These are phyloP conservation scores for Bullera alba DNA, from an alignment of 768 basidiomycete genomes.

Conservation along the genomic window DNA sequence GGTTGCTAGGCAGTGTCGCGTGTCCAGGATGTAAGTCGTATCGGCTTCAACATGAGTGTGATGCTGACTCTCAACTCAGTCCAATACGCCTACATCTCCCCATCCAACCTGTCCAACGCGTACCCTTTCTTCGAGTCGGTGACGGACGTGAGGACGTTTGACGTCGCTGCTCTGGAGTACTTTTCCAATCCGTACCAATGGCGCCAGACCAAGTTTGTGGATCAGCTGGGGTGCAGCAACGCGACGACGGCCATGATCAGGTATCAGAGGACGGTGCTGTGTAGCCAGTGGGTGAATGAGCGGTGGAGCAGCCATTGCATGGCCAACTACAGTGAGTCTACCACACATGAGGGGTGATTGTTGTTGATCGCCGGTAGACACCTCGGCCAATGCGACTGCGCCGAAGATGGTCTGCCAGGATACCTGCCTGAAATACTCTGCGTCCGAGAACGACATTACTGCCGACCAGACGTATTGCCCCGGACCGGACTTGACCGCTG, in stretches of 20 bases:
- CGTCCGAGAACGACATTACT: slow-evolving; percentile 27
- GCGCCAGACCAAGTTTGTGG: slow-evolving; percentile 33
- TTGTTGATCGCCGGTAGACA: slow-evolving; percentile 14
- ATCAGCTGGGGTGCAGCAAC: slow-evolving; percentile 43
- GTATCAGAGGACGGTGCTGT: slow-evolving; percentile 42
- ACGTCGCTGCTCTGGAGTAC: slow-evolving; percentile 37
- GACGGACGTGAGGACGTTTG: slow-evolving; percentile 33
- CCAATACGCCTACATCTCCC: slow-evolving; percentile 37
- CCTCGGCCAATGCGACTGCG: slow-evolving; percentile 24
- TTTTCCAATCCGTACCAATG: slow-evolving; percentile 38
- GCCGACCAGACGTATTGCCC: slow-evolving; percentile 34
- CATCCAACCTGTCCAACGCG: slow-evolving; percentile 37
- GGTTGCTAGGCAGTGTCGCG: neutral
- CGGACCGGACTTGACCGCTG: slow-evolving; percentile 36
- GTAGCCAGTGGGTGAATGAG: slow-evolving; percentile 42
- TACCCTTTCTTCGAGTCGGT: slow-evolving; percentile 40
- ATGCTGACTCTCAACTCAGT: slow-evolving; percentile 6
- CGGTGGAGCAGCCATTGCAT: slow-evolving; percentile 29
- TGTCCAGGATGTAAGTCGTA: slow-evolving; percentile 1
- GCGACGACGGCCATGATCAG: slow-evolving; percentile 30
- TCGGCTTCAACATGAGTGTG: neutral
- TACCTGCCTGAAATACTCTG: slow-evolving; percentile 41
- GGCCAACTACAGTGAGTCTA: slow-evolving; percentile 35
- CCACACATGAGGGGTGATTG: neutral
- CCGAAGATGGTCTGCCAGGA: slow-evolving; percentile 44